A percentile compares a stretch with the other conserved stretches of the same genome.
Conservation (phyloP, 345 rosid genomes). For the rapeseed (Brassica napus) region Da-Ae NC_063437.1:3657501-3658000, state of each 20-base stretch:
- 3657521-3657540: constrained; percentile 64
- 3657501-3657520: constrained; percentile 75
- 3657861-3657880: constrained; percentile 14
- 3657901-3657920: not conserved
- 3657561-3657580: constrained; percentile 91
- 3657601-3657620: constrained; percentile 90
- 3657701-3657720: constrained; percentile 25
- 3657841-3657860: constrained; percentile 23
- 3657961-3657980: constrained; percentile 1
- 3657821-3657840: constrained; percentile 32
- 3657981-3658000: constrained; percentile 31
- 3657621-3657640: constrained; percentile 85
- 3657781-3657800: constrained; percentile 25
- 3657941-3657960: not conserved
- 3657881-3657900: not conserved
- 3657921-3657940: not conserved
- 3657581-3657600: constrained; percentile 93
- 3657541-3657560: constrained; percentile 76
- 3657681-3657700: constrained; percentile 16
- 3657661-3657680: constrained; percentile 23
- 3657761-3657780: constrained; percentile 34
- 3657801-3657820: constrained; percentile 10
- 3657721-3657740: not conserved
- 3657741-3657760: constrained; percentile 4
- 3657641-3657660: constrained; percentile 42